phyloP scores from a whole-genome alignment of 2,329 filamentous ascomycete species.

The Rhytidhysteron rufulum region DNA sequence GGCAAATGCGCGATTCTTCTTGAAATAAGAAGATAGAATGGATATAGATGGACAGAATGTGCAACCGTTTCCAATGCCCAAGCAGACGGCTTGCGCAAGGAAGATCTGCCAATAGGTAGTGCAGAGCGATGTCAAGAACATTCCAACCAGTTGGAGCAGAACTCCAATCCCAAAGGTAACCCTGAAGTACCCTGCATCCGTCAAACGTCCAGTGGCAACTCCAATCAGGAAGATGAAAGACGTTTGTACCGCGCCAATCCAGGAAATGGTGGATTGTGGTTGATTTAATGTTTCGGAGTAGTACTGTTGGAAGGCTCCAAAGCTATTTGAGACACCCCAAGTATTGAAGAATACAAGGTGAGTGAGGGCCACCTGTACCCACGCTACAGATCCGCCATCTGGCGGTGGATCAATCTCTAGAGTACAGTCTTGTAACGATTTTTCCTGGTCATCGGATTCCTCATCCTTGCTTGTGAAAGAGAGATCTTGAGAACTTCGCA shows the following conservation, averaged over 20 bases:
- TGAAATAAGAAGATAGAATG: constrained; percentile 35
- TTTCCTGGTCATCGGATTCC: too few species aligned
- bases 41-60: constrained; percentile 37
- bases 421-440: too few species aligned
- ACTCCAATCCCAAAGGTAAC: constrained; percentile 35
- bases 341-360: constrained; percentile 11
- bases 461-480: too few species aligned
- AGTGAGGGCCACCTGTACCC: constrained; percentile 8
- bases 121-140: constrained; percentile 43
- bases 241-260: constrained; percentile 48
- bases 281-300: constrained; percentile 29
- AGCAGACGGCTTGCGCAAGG: constrained; percentile 46
- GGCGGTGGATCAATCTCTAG: background rate
- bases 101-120: constrained; percentile 45
- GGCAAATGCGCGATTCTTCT: constrained; percentile 27
- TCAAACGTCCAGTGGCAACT: constrained; percentile 39
- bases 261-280: constrained; percentile 42
- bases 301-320: constrained; percentile 46
- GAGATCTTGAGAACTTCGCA: too few species aligned
- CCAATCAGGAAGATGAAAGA: constrained; percentile 44
- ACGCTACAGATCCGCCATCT: constrained; percentile 4
- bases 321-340: constrained; percentile 31
- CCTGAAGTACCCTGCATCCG: constrained; percentile 42
- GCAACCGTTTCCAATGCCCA: constrained; percentile 45
- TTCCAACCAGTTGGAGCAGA: constrained; percentile 34